These are phyloP conservation scores for Calonectria pauciramosa DNA, from an alignment of 2,329 filamentous ascomycete genomes.

Conservation along the genomic window DNA sequence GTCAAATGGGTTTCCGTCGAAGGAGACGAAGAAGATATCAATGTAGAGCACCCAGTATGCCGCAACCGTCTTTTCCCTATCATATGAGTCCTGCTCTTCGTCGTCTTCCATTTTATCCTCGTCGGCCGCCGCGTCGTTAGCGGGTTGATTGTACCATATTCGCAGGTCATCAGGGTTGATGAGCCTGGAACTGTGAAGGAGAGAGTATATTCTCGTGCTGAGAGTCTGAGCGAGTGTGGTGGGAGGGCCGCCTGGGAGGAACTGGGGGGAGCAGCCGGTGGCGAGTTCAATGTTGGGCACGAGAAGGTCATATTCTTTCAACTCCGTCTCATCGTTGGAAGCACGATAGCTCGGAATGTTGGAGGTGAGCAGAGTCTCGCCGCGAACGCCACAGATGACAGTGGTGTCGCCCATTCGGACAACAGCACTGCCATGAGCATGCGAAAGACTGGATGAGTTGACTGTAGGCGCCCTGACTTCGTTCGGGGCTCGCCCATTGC, in stretches of 20 bases:
- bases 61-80: constrained; percentile 68
- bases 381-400: constrained; percentile 93
- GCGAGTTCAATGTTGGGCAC: constrained; percentile 95
- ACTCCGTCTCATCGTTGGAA: constrained; percentile 59
- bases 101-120: constrained; percentile 58
- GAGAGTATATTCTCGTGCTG: constrained; percentile 81
- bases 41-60: constrained; percentile 97
- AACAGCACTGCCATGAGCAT: constrained; percentile 91
- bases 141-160: constrained; percentile 75
- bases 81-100: constrained; percentile 46
- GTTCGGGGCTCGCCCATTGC: constrained; percentile 82
- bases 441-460: constrained; percentile 87
- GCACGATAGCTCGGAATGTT: constrained; percentile 78
- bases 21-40: constrained; percentile 92
- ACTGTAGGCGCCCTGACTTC: constrained; percentile 81
- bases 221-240: constrained; percentile 86
- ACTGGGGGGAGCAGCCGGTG: constrained; percentile 89
- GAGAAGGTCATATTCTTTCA: constrained; percentile 77
- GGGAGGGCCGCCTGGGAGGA: constrained; percentile 87
- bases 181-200: constrained; percentile 80
- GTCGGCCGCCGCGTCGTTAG: constrained; percentile 62
- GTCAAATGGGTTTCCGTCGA: constrained; percentile 93
- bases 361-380: constrained; percentile 82
- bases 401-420: constrained; percentile 91
- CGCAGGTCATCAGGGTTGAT: constrained; percentile 77